Evolutionary conservation across 2,329 filamentous ascomycete genomes (phyloP), one percentile per base, ranked within the genome.

Genomic region (Aspergillus sp.): DNA sequence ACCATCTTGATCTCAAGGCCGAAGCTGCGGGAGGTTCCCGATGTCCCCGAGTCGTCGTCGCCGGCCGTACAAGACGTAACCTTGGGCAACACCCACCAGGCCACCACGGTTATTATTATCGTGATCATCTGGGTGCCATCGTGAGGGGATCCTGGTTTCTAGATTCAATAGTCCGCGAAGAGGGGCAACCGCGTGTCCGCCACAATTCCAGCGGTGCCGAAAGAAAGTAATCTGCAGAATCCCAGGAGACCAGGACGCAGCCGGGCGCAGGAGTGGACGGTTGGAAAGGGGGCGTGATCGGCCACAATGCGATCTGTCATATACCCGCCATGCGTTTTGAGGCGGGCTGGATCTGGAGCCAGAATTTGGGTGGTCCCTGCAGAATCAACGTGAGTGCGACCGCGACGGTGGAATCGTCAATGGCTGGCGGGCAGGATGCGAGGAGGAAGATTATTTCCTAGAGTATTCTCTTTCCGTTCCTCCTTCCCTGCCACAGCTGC

Each of bases 231-330:
- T 30, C 26, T 30, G 26, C 26, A 30, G 26, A 26, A 26, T 26
- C 24, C 24, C 24, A 26, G 24, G 24, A 8, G 24, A 9, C 26
- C 26, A 30, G 9, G 3, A 11, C 26, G 26, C 26, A 30, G 26
- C 8, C 26, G 26, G 26, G 26, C 26, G 26, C 26, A 30, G 26
- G 26, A 30, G 26, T 30, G 26, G 26, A 30, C 26, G 9, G 26
- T 18, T 20, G 17, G 18, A 53, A 53, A 53, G 17, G 49, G 48
- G 55, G 47, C 20, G 6, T 13, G 43, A 42, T 51, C 48, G 26
- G 48, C 26, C 38, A 32, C 24, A 12, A 53, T 57, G 48, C 45
- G 55, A 57, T 44, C 49, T 57, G 49, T 57, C 55, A 57, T 22
- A 53, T 53, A 44, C 34, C 26, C 26, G 26, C 26, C 26, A 30